phyloP scores from a whole-genome alignment of 2,329 filamentous ascomycete species.

The Beauveria scarabaeidicola region DNA sequence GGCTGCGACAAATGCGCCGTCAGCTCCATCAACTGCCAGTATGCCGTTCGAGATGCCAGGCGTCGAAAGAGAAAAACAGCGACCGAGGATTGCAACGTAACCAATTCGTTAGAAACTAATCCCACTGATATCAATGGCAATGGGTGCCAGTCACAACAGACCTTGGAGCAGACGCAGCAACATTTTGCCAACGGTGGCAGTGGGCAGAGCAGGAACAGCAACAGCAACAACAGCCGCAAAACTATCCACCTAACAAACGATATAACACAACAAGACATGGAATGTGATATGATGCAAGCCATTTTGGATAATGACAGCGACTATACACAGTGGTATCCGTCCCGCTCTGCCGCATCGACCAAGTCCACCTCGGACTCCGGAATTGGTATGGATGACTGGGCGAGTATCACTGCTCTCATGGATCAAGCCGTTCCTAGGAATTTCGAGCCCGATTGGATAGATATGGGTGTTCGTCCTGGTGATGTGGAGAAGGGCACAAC shows the following conservation, averaged over 20 bases:
- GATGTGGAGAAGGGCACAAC: not conserved
- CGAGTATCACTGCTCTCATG: not conserved
- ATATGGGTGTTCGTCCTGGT: not conserved
- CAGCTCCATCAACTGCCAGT: not conserved
- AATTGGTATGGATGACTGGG: not conserved
- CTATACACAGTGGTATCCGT: not conserved
- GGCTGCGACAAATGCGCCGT: not conserved
- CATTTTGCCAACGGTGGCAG: not conserved
- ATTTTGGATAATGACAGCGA: not conserved
- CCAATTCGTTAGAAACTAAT: not conserved
- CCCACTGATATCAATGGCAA: not conserved
- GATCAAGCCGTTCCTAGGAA: not conserved
- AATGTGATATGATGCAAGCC: not conserved
- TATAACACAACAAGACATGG: not conserved
- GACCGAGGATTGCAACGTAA: not conserved
- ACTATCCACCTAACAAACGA: not conserved
- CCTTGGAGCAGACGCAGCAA: not conserved
- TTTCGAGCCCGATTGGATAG: not conserved
- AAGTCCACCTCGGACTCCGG: not conserved
- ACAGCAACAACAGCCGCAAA: not conserved
- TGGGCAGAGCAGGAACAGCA: not conserved
- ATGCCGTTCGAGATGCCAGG: not conserved
- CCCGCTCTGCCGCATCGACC: not conserved
- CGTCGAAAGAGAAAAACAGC: not conserved
- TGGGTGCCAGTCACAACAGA: not conserved